Percentiles rank a stretch among this genome's conserved stretches.
phyloP scores from a whole-genome alignment of 208 protist species.

The Trypanosoma melophagium region DNA sequence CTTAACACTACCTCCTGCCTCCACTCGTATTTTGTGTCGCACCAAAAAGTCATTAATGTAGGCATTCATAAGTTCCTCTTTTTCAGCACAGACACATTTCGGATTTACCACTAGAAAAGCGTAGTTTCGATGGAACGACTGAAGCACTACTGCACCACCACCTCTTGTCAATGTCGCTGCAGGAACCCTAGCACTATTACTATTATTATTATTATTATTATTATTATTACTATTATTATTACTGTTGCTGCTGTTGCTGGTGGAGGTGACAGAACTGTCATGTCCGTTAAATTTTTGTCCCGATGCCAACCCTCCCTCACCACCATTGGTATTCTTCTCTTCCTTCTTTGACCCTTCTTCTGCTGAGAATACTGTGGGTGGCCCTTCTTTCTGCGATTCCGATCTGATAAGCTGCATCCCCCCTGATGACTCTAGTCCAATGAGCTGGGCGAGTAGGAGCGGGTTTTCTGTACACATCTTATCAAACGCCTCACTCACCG shows the following conservation, averaged over 20 bases:
- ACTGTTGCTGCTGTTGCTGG: too few species aligned
- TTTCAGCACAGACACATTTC: slow-evolving; percentile 14
- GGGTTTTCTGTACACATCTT: slow-evolving; percentile 37
- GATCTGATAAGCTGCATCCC: slow-evolving; percentile 22
- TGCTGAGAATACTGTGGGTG: background rate
- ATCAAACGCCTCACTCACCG: slow-evolving; percentile 33
- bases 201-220: background rate
- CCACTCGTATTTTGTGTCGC: slow-evolving; percentile 34
- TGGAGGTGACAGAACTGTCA: too few species aligned
- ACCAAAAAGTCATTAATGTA: slow-evolving; percentile 32
- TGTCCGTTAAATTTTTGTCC: too few species aligned
- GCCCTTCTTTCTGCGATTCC: background rate
- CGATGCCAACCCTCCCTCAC: too few species aligned
- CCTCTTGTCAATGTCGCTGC: background rate
- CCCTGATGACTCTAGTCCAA: slow-evolving; percentile 27
- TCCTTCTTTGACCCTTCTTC: background rate
- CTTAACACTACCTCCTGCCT: slow-evolving; percentile 21
- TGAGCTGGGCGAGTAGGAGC: slow-evolving; percentile 27
- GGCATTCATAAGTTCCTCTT: background rate
- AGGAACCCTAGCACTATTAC: background rate
- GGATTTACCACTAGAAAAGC: slow-evolving; percentile 43
- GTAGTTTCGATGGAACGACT: slow-evolving; percentile 21
- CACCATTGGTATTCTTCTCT: background rate
- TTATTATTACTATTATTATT: background rate
- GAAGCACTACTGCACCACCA: background rate